phyloP scores from a whole-genome alignment of 345 rosid species.

The Kandelia obovata region DNA sequence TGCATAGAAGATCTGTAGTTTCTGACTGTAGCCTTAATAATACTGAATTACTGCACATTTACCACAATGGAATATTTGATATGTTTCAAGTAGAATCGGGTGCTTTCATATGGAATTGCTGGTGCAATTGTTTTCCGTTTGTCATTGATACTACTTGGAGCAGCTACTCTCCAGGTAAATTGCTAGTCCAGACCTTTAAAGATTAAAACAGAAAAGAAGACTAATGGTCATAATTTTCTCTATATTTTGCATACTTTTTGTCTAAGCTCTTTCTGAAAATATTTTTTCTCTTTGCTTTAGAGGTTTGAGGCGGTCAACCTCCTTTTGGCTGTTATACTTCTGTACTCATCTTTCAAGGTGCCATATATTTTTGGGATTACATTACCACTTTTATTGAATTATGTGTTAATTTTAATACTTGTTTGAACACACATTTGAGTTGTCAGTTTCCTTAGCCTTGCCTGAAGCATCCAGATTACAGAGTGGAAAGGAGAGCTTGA shows the following conservation, averaged over 20 bases:
- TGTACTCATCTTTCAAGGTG: conserved; percentile 89
- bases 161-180: conserved; percentile 89
- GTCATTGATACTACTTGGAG: conserved; percentile 71
- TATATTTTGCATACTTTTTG: not conserved
- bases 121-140: conserved; percentile 85
- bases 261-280: conserved; percentile 12
- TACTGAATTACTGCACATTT: conserved; percentile 1
- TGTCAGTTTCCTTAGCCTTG: too few relatives aligned
- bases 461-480: not conserved
- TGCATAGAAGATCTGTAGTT: not conserved
- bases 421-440: too few relatives aligned
- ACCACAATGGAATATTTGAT: conserved; percentile 14
- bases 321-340: conserved; percentile 69
- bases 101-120: conserved; percentile 86
- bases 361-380: conserved; percentile 13
- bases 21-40: too few relatives aligned
- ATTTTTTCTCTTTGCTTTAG: conserved; percentile 31
- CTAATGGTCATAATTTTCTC: not conserved
- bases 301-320: conserved; percentile 84
- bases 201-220: not conserved
- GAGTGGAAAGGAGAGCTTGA: not conserved
- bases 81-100: conserved; percentile 55
- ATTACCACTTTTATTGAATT: not conserved
- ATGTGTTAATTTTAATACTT: too few relatives aligned
- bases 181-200: not conserved